A percentile compares a stretch with the other conserved stretches of the same genome.
These are phyloP conservation scores for Pyricularia pennisetigena DNA, from an alignment of 2,329 filamentous ascomycete species.

Conservation along the genomic window DNA sequence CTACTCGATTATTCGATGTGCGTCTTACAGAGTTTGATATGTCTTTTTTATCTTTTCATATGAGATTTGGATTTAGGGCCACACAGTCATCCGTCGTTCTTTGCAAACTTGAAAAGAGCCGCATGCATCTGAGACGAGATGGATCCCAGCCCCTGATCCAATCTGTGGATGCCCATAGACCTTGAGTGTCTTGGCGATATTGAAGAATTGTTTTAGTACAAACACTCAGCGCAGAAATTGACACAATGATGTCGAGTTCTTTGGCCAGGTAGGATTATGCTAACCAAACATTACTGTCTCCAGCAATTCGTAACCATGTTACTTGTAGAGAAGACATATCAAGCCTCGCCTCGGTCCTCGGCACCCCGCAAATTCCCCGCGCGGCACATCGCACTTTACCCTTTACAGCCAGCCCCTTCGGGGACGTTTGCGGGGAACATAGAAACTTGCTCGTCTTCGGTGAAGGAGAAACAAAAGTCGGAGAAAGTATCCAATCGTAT, in stretches of 20 bases:
- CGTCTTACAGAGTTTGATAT: too few species aligned
- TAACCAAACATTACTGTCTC: too few species aligned
- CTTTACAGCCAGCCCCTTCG: neutral
- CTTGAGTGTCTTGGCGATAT: neutral
- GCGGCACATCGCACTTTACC: neutral
- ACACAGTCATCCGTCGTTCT: neutral
- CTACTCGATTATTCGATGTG: too few species aligned
- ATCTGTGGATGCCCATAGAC: too few species aligned
- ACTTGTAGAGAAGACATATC: neutral
- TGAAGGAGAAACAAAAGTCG: neutral
- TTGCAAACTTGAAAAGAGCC: neutral
- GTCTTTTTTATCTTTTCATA: too few species aligned
- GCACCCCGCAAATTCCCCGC: neutral
- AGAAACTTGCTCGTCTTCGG: neutral
- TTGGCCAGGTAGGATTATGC: too few species aligned
- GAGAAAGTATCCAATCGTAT: neutral
- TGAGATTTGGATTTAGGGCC: too few species aligned
- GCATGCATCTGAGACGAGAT: neutral
- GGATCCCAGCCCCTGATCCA: neutral
- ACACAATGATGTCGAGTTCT: too few species aligned
- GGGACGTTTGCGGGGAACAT: neutral
- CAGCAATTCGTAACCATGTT: neutral
- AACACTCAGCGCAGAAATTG: neutral
- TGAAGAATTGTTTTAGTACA: neutral
- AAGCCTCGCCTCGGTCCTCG: neutral